Conservation (phyloP, 2,329 filamentous ascomycete species). For the Lachnellula willkommii region DNA sequence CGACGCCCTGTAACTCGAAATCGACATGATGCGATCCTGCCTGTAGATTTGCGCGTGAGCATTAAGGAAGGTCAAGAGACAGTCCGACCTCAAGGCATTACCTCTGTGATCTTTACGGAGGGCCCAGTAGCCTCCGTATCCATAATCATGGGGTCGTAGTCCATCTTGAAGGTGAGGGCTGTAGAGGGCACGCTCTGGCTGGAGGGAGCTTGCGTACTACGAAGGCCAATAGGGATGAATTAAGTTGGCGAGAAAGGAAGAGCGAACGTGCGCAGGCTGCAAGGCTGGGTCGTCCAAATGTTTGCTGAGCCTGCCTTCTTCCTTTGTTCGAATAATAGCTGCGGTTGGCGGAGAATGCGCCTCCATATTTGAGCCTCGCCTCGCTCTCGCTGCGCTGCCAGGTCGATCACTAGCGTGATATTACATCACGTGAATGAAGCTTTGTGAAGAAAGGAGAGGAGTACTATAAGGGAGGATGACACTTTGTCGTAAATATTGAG, state of each 20-base stretch:
- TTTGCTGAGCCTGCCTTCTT: too few species aligned
- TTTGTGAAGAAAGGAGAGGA: too few species aligned
- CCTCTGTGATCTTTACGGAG: constrained; percentile 43
- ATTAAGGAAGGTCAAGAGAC: constrained; percentile 1
- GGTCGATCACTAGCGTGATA: too few species aligned
- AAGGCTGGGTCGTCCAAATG: too few species aligned
- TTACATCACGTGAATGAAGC: too few species aligned
- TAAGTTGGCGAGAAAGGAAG: not conserved
- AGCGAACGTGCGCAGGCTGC: too few species aligned
- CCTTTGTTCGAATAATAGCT: too few species aligned
- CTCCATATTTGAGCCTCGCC: too few species aligned
- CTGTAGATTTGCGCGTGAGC: constrained; percentile 41
- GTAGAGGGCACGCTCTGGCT: not conserved
- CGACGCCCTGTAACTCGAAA: constrained; percentile 85
- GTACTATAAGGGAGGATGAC: too few species aligned
- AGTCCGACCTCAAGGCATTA: constrained; percentile 16
- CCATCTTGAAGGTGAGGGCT: constrained; percentile 35
- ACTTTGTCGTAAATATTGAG: too few species aligned
- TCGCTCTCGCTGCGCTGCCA: too few species aligned
- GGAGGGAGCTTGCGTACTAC: not conserved
- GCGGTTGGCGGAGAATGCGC: too few species aligned
- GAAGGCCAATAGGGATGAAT: not conserved
- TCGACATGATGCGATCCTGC: constrained; percentile 76
- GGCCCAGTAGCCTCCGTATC: constrained; percentile 41
- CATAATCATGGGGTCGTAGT: constrained; percentile 41